Evolutionary conservation across 768 basidiomycete genomes (phyloP).

Genomic region (Hypholoma sublateritium): DNA sequence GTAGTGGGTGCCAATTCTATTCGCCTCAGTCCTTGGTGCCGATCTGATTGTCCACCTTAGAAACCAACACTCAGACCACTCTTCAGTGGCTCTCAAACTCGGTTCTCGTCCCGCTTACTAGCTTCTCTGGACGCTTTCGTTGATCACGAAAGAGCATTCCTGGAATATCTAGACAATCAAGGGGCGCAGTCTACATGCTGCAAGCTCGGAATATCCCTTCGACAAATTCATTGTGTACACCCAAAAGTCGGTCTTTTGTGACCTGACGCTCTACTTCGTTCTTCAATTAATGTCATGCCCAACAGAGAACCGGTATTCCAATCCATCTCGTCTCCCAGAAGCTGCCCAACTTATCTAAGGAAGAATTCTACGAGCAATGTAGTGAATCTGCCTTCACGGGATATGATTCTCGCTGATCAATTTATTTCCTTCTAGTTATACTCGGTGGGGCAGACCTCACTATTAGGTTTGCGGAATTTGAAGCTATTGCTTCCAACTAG

Average conservation of each 20-base stretch:
- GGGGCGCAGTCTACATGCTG: slow-evolving; percentile 19
- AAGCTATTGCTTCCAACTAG: not conserved
- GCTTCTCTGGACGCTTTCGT: slow-evolving; percentile 41
- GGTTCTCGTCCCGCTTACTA: slow-evolving; percentile 32
- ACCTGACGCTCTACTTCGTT: not conserved
- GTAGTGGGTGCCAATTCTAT: slow-evolving; percentile 22
- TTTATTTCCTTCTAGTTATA: slow-evolving; percentile 22
- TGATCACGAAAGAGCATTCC: slow-evolving; percentile 37
- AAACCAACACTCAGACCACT: slow-evolving; percentile 24
- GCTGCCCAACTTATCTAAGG: slow-evolving; percentile 34
- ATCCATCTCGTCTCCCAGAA: slow-evolving; percentile 27
- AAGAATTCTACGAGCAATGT: slow-evolving; percentile 41
- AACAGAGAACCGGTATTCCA: slow-evolving; percentile 34
- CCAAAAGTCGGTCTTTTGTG: slow-evolving; percentile 30
- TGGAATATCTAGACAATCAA: slow-evolving; percentile 28
- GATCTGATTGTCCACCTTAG: slow-evolving; percentile 11
- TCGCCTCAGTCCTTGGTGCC: not conserved
- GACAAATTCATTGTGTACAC: slow-evolving; percentile 28
- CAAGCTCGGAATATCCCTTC: slow-evolving; percentile 27
- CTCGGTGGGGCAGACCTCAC: slow-evolving; percentile 34
- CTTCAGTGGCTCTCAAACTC: slow-evolving; percentile 29
- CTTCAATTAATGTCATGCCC: not conserved
- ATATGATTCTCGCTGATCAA: not conserved
- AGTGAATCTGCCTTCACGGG: not conserved
- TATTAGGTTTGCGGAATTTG: slow-evolving; percentile 37